These are phyloP conservation scores for Pluteus cervinus DNA, from an alignment of 768 basidiomycete species.

Conservation along the genomic window DNA sequence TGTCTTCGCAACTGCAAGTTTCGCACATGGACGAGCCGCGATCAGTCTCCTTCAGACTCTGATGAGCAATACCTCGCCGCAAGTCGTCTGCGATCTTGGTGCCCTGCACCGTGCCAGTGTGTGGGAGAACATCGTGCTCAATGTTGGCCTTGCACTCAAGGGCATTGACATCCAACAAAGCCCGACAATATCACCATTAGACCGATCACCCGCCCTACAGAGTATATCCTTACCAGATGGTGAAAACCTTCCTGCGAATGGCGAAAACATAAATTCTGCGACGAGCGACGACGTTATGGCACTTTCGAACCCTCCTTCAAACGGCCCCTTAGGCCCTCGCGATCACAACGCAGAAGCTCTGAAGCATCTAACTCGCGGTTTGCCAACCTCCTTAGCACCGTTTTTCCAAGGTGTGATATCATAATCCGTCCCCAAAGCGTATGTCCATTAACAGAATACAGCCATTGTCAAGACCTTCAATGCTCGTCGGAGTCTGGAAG, in stretches of 20 bases:
- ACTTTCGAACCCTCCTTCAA: conserved; percentile 35
- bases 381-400: conserved; percentile 69
- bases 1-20: conserved; percentile 78
- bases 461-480: conserved; percentile 87
- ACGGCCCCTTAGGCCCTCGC: no score
- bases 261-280: conserved; percentile 8
- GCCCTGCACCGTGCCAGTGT: conserved; percentile 74
- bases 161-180: conserved; percentile 47
- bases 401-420: conserved; percentile 74
- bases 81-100: conserved; percentile 70
- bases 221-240: conserved; percentile 31
- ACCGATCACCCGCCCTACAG: conserved; percentile 40
- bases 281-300: conserved; percentile 15
- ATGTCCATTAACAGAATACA: conserved; percentile 29
- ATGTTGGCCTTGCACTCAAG: conserved; percentile 46
- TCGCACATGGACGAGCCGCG: conserved; percentile 73
- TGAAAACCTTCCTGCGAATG: conserved; percentile 19
- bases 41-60: conserved; percentile 71
- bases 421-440: no score
- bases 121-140: conserved; percentile 84
- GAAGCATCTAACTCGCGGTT: conserved; percentile 72
- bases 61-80: conserved; percentile 54
- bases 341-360: conserved; percentile 71
- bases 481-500: conserved; percentile 70
- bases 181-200: conserved; percentile 37